These are phyloP conservation scores for Colletotrichum paranaense DNA, from an alignment of 2,329 filamentous ascomycete species.

Conservation along the genomic window DNA sequence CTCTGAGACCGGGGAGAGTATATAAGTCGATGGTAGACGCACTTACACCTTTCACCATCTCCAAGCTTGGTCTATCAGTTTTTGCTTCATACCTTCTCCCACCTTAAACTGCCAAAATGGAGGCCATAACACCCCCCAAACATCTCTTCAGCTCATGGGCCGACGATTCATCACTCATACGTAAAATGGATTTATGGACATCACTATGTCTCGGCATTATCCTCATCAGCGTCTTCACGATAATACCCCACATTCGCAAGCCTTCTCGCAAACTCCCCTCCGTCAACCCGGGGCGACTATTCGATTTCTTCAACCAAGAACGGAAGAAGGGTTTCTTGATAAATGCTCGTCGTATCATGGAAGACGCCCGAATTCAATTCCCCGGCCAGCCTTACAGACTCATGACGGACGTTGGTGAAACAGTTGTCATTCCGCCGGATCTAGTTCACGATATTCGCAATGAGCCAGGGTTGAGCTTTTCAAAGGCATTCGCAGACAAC, in stretches of 20 bases:
- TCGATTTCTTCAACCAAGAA: slow-evolving; percentile 1
- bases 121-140: neutral
- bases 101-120: neutral
- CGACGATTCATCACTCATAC: neutral
- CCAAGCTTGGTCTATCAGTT: neutral
- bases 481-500: slow-evolving; percentile 6
- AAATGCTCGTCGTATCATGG: slow-evolving; percentile 12
- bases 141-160: neutral
- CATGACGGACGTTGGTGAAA: slow-evolving; percentile 36
- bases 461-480: slow-evolving; percentile 36
- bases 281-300: neutral
- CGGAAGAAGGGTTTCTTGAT: neutral
- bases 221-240: neutral
- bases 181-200: slow-evolving; percentile 2
- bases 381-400: slow-evolving; percentile 35
- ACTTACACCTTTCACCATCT: neutral
- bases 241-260: slow-evolving; percentile 1
- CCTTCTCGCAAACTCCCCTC: slow-evolving; percentile 26
- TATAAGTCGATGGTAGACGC: too few relatives aligned
- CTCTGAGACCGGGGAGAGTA: too few relatives aligned
- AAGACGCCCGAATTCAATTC: neutral
- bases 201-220: slow-evolving; percentile 8
- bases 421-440: slow-evolving; percentile 35
- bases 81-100: neutral
- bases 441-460: slow-evolving; percentile 40